phyloP scores from a whole-genome alignment of 805 yeast genomes.

The Kazachstania bromeliacearum region DNA sequence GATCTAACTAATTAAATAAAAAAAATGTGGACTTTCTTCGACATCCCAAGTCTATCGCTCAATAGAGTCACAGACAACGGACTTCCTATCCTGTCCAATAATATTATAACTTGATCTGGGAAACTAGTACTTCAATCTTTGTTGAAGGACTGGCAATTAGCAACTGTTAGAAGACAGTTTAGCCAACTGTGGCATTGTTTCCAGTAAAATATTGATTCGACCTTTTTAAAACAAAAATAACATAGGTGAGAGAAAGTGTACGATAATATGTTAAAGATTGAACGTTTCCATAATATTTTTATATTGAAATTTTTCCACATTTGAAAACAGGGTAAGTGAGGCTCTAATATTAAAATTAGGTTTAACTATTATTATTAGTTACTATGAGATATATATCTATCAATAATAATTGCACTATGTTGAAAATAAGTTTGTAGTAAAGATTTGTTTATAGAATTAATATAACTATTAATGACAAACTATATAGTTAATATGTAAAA shows the following conservation, averaged over 20 bases:
- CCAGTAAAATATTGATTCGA: conserved; percentile 30
- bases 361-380: no score
- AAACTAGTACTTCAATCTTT: conserved; percentile 28
- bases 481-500: neutral
- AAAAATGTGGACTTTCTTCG: conserved; percentile 31
- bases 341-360: no score
- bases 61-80: conserved; percentile 28
- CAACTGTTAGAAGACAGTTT: conserved; percentile 29
- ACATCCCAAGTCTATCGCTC: conserved; percentile 31
- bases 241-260: no score
- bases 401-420: no score
- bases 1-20: neutral
- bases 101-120: conserved; percentile 24
- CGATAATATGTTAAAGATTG: no score
- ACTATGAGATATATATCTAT: no score
- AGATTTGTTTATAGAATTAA: no score
- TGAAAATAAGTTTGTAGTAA: no score
- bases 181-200: conserved; percentile 34
- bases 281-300: no score
- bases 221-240: conserved; percentile 12
- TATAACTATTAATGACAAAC: neutral
- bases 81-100: conserved; percentile 31
- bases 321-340: no score
- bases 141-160: conserved; percentile 32
- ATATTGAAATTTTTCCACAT: no score